These are phyloP conservation scores for Dryas integrifolia DNA, from an alignment of 331 rosid genomes.

Conservation along the genomic window DNA sequence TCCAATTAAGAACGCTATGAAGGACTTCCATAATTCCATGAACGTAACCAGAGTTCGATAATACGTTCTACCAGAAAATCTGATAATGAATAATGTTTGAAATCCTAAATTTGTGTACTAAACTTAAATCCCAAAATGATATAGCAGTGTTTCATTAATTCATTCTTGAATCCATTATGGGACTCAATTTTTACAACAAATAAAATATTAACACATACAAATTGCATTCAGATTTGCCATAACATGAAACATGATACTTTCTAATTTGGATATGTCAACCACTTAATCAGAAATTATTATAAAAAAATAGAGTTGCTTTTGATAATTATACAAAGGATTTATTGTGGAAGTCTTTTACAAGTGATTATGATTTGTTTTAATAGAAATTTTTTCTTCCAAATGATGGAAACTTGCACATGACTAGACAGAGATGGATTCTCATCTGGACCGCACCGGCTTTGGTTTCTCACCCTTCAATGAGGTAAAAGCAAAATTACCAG, in stretches of 20 bases:
- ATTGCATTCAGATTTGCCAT: neutral
- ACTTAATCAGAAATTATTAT: neutral
- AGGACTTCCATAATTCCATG: too few relatives aligned
- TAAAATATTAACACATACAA: too few relatives aligned
- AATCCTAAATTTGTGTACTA: too few relatives aligned
- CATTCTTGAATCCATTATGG: too few relatives aligned
- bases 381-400: neutral
- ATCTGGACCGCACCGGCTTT: constrained; percentile 25
- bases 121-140: too few relatives aligned
- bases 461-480: constrained; percentile 48
- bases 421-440: neutral
- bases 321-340: neutral
- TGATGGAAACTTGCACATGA: neutral
- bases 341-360: constrained; percentile 7
- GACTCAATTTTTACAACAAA: too few relatives aligned
- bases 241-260: too few relatives aligned
- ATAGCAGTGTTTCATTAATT: too few relatives aligned
- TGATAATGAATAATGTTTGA: too few relatives aligned
- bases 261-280: neutral
- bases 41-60: too few relatives aligned
- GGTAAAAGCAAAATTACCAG: constrained; percentile 83
- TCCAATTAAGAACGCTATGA: too few relatives aligned
- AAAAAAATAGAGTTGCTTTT: neutral
- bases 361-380: neutral
- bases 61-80: too few relatives aligned